A percentile compares a stretch with the other conserved stretches of the same genome.
These are phyloP conservation scores for Pneumocystis wakefieldiae DNA, from an alignment of 1,139 yeast species.

Conservation along the genomic window DNA sequence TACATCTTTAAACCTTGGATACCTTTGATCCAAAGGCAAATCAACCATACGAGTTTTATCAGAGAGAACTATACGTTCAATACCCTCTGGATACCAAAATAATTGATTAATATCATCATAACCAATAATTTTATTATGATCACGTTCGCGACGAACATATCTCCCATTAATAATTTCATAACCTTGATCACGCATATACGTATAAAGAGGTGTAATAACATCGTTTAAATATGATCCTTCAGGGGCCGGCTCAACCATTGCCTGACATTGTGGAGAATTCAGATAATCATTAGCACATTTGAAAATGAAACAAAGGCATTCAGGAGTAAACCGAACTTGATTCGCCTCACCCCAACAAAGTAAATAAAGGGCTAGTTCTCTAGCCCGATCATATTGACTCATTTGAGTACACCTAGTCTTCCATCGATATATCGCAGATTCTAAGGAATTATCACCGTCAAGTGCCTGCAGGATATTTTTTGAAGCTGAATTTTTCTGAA, in stretches of 20 bases:
- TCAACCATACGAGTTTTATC: slow-evolving; percentile 89
- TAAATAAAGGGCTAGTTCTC: slow-evolving; percentile 79
- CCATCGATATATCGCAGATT: slow-evolving; percentile 81
- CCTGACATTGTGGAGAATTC: slow-evolving; percentile 63
- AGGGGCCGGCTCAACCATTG: slow-evolving; percentile 42
- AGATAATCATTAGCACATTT: slow-evolving; percentile 85
- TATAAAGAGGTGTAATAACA: slow-evolving; percentile 81
- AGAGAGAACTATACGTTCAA: slow-evolving; percentile 75
- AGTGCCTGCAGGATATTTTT: slow-evolving; percentile 43
- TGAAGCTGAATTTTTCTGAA: slow-evolving; percentile 45
- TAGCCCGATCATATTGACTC: slow-evolving; percentile 63
- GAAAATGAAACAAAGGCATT: slow-evolving; percentile 79
- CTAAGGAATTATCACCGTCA: slow-evolving; percentile 71
- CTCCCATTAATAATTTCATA: slow-evolving; percentile 90
- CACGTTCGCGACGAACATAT: slow-evolving; percentile 92
- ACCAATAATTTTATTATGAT: slow-evolving; percentile 87
- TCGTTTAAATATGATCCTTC: slow-evolving; percentile 91
- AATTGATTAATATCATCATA: slow-evolving; percentile 97
- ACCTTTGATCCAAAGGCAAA: slow-evolving; percentile 78
- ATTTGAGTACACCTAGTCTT: slow-evolving; percentile 55
- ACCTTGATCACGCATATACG: slow-evolving; percentile 84
- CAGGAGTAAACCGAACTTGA: slow-evolving; percentile 91
- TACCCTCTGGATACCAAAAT: slow-evolving; percentile 99
- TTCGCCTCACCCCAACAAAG: slow-evolving; percentile 98
- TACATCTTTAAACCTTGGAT: slow-evolving; percentile 76